Percentiles rank a stretch among this genome's conserved stretches.
Evolutionary conservation across 768 basidiomycete species (phyloP).

Genomic region (Suillus weaverae): DNA sequence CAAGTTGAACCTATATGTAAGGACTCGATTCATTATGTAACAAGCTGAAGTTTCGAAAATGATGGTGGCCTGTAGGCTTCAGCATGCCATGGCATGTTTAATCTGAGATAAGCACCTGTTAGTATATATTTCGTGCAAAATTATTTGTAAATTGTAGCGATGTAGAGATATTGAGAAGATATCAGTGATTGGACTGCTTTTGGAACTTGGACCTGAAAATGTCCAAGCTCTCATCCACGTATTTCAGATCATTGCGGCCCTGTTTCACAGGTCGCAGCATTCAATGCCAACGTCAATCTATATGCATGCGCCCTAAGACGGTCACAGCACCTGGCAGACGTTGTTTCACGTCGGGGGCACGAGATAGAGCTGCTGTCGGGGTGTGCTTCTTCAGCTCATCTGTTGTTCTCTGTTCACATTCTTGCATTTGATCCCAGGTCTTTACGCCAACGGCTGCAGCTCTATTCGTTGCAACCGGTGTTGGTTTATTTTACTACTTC

Average conservation of each 20-base stretch:
- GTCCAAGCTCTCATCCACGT: not conserved
- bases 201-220: not conserved
- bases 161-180: not conserved
- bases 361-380: slow-evolving; percentile 36
- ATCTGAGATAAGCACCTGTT: no score
- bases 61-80: no score
- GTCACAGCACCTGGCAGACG: not conserved
- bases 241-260: not conserved
- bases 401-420: not conserved
- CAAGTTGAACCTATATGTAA: no score
- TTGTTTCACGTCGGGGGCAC: slow-evolving; percentile 21
- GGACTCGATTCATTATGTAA: not conserved
- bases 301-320: not conserved
- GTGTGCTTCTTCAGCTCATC: slow-evolving; percentile 18
- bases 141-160: no score
- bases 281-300: not conserved
- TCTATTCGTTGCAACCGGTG: slow-evolving; percentile 80
- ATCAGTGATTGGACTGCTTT: not conserved
- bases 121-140: no score
- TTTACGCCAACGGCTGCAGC: slow-evolving; percentile 86
- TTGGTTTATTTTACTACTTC: slow-evolving; percentile 87
- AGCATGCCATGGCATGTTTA: no score
- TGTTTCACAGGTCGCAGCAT: not conserved
- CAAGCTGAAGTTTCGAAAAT: not conserved
- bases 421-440: slow-evolving; percentile 52